These are phyloP conservation scores for Ilex aquifolium DNA, from an alignment of 257 asterid genomes.

Conservation along the genomic window DNA sequence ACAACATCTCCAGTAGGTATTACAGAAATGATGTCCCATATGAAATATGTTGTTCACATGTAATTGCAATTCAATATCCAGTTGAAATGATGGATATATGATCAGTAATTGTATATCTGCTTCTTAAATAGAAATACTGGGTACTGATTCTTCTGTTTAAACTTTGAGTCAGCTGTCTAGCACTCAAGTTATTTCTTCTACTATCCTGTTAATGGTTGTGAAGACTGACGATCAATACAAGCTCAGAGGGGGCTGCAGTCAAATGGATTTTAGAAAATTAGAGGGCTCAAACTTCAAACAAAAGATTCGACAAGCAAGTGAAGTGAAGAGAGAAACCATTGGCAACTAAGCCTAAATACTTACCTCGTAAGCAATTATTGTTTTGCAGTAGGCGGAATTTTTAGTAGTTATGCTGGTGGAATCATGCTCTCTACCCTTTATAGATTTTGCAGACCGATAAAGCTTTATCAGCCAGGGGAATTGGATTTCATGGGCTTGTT, in stretches of 20 bases:
- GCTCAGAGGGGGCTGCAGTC: constrained; percentile 46
- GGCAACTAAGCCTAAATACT: background rate
- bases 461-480: constrained; percentile 41
- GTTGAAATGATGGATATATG: no score
- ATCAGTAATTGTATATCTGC: no score
- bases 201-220: background rate
- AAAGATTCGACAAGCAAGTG: constrained; percentile 4
- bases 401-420: constrained; percentile 17
- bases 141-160: no score
- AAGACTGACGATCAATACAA: constrained; percentile 30
- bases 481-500: constrained; percentile 30
- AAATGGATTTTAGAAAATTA: constrained; percentile 13
- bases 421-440: constrained; percentile 20
- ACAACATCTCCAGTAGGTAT: no score
- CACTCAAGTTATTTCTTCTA: no score
- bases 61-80: no score
- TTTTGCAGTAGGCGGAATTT: constrained; percentile 22
- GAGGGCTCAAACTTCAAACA: constrained; percentile 11
- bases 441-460: constrained; percentile 26
- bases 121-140: no score
- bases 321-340: no score
- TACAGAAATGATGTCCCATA: no score
- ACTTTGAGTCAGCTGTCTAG: no score
- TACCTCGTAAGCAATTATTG: constrained; percentile 26
- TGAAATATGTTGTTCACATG: no score